Conservation (phyloP, 306 rosid genomes). For the Medicago arabica region DNA sequence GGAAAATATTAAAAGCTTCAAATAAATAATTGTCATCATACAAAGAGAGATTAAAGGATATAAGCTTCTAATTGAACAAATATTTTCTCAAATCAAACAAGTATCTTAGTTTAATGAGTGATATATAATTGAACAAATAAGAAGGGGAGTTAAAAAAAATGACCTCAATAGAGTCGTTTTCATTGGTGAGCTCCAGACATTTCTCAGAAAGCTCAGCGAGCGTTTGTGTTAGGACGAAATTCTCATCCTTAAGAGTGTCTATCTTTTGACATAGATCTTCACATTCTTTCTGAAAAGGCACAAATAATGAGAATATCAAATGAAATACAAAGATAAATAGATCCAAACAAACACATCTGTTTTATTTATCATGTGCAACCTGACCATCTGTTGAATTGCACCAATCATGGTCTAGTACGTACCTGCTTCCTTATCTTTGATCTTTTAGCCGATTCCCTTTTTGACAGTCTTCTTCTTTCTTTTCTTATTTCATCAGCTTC, state of each 20-base stretch:
- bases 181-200: conserved; percentile 42
- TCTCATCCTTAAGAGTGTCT: conserved; percentile 38
- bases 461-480: conserved; percentile 65
- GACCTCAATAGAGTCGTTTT: conserved; percentile 53
- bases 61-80: not conserved
- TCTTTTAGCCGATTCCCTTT: conserved; percentile 69
- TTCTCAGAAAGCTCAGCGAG: conserved; percentile 47
- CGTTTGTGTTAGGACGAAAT: conserved; percentile 37
- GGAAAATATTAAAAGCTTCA: conserved; percentile 1
- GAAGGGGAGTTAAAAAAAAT: conserved; percentile 37
- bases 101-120: not conserved
- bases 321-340: not conserved
- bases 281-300: conserved; percentile 54
- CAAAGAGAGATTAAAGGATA: not conserved
- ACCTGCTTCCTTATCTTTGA: conserved; percentile 67
- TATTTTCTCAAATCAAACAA: not conserved
- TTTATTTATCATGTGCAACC: not conserved
- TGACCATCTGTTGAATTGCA: not conserved
- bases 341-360: too few relatives aligned
- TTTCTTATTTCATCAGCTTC: conserved; percentile 51
- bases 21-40: not conserved
- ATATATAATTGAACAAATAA: conserved; percentile 20
- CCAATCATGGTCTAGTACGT: conserved; percentile 17
- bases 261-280: conserved; percentile 42
- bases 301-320: conserved; percentile 20